Conservation (phyloP, 352 stramenopile genomes). For the Lagenidium giganteum region DNA sequence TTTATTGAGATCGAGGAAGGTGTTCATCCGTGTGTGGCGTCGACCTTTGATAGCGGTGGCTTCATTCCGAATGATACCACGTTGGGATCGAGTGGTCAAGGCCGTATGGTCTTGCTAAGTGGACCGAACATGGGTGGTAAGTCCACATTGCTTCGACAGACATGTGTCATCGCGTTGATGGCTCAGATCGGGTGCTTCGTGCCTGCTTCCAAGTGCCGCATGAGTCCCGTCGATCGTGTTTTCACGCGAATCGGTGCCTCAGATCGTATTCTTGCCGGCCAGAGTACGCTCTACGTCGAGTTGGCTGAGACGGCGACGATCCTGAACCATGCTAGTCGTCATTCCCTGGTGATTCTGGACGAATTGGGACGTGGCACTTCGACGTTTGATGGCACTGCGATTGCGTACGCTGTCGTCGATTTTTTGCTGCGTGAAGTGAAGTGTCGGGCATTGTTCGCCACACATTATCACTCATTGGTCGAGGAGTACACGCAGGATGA, state of each 20-base stretch:
- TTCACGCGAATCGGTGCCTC: slow-evolving; percentile 99
- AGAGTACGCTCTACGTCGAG: slow-evolving; percentile 99
- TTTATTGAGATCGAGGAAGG: slow-evolving; percentile 92
- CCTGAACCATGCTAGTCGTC: slow-evolving; percentile 91
- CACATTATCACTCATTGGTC: slow-evolving; percentile 97
- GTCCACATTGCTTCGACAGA: slow-evolving; percentile 97
- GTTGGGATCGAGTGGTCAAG: slow-evolving; percentile 71
- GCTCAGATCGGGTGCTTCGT: slow-evolving; percentile 99
- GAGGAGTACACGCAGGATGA: slow-evolving; percentile 74
- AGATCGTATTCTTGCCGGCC: slow-evolving; percentile 96
- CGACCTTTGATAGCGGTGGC: slow-evolving; percentile 69
- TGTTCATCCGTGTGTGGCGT: slow-evolving; percentile 93
- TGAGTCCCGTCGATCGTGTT: slow-evolving; percentile 98
- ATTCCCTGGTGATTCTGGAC: slow-evolving; percentile 98
- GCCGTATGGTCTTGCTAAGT: slow-evolving; percentile 90
- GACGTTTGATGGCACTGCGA: slow-evolving; percentile 98
- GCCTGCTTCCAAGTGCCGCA: slow-evolving; percentile 87
- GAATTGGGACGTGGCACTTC: slow-evolving; percentile 98
- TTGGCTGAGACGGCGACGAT: slow-evolving; percentile 98
- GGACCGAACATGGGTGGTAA: slow-evolving; percentile 99
- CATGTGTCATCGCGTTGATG: slow-evolving; percentile 96
- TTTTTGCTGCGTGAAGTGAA: slow-evolving; percentile 81
- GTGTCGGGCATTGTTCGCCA: slow-evolving; percentile 98
- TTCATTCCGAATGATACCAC: slow-evolving; percentile 98
- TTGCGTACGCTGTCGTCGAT: slow-evolving; percentile 97